Evolutionary conservation across 2,329 filamentous ascomycete genomes (phyloP).

Genomic region (Scytalidium sp.): DNA sequence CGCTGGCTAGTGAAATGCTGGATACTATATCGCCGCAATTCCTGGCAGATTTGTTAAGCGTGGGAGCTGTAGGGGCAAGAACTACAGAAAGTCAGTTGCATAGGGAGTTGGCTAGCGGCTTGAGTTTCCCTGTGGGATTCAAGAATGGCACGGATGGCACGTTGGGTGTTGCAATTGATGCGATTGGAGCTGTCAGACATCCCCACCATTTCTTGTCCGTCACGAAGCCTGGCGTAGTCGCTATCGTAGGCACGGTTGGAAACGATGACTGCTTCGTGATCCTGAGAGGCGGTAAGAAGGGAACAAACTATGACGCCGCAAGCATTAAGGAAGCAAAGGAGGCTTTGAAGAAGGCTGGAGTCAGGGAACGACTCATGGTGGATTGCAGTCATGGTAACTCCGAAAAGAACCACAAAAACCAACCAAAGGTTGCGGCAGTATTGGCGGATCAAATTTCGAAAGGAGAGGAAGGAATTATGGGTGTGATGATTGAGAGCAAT

Average conservation of each 20-base stretch:
- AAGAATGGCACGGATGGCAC: constrained; percentile 98
- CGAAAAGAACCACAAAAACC: constrained; percentile 93
- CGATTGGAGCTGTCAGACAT: constrained; percentile 87
- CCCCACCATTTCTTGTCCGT: constrained; percentile 97
- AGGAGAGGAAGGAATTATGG: constrained; percentile 87
- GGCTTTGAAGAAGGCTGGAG: constrained; percentile 69
- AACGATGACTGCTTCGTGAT: constrained; percentile 99
- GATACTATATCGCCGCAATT: constrained; percentile 98
- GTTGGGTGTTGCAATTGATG: constrained; percentile 86
- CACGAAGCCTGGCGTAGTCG: constrained; percentile 92
- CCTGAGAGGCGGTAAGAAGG: constrained; percentile 85
- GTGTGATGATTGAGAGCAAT: constrained; percentile 98
- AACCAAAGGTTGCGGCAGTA: constrained; percentile 83
- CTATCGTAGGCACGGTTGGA: constrained; percentile 89
- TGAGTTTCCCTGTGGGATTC: constrained; percentile 98
- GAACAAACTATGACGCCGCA: constrained; percentile 87
- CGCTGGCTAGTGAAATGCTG: constrained; percentile 94
- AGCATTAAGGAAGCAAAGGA: constrained; percentile 83
- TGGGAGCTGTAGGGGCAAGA: constrained; percentile 91
- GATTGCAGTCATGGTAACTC: constrained; percentile 98
- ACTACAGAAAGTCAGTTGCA: constrained; percentile 97
- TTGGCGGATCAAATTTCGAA: constrained; percentile 81
- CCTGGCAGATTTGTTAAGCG: constrained; percentile 84
- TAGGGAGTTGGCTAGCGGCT: constrained; percentile 86
- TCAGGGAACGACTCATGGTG: constrained; percentile 83